Conservation (phyloP, 768 basidiomycete genomes). For the Russula sp. region DNA sequence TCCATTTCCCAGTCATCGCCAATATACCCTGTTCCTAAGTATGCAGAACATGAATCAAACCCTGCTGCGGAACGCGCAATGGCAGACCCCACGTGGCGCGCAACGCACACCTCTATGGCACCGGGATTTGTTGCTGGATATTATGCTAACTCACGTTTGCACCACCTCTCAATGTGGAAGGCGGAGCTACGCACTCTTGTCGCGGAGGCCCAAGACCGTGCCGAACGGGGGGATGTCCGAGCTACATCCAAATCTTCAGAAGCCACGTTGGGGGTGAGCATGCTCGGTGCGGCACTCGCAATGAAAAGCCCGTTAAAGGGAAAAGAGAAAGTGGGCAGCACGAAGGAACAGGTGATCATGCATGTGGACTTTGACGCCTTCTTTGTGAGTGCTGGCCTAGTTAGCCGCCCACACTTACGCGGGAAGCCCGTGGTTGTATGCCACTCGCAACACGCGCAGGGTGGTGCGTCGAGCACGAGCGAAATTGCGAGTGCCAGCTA, state of each 20-base stretch:
- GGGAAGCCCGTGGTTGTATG: conserved; percentile 94
- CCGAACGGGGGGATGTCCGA: conserved; percentile 38
- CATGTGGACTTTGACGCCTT: conserved; percentile 96
- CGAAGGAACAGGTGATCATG: conserved; percentile 66
- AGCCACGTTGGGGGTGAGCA: conserved; percentile 23
- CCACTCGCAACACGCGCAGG: conserved; percentile 78
- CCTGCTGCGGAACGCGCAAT: conserved; percentile 70
- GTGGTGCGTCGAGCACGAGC: conserved; percentile 75
- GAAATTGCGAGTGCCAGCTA: conserved; percentile 95
- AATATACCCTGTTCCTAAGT: conserved; percentile 47
- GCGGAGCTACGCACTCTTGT: conserved; percentile 79
- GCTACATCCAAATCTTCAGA: conserved; percentile 24
- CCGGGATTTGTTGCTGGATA: conserved; percentile 77
- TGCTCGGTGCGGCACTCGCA: conserved; percentile 41
- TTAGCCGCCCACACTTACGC: conserved; percentile 70
- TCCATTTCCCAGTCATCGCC: conserved; percentile 41
- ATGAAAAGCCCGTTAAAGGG: conserved; percentile 51
- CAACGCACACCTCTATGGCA: conserved; percentile 79
- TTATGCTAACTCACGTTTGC: conserved; percentile 78
- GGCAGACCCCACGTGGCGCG: conserved; percentile 80
- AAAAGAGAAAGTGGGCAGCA: conserved; percentile 48
- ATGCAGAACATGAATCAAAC: conserved; percentile 67
- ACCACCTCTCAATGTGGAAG: conserved; percentile 90
- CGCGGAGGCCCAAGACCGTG: conserved; percentile 67
- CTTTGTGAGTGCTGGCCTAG: conserved; percentile 89